phyloP scores from a whole-genome alignment of 345 rosid genomes.

The Linum trigynum region DNA sequence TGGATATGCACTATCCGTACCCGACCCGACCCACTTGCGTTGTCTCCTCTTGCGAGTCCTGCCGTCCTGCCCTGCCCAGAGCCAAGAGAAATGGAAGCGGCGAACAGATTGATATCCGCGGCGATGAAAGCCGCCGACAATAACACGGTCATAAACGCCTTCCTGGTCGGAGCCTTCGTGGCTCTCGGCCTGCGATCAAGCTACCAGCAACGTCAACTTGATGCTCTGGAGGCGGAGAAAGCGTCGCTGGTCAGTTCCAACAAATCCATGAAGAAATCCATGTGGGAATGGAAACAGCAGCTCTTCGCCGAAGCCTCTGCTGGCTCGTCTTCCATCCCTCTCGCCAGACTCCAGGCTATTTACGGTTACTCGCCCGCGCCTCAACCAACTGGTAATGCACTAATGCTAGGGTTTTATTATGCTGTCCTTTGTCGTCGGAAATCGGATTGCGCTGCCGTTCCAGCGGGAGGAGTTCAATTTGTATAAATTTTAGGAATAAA shows the following conservation, averaged over 20 bases:
- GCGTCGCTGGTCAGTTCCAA: conserved; percentile 45
- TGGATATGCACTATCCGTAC: too few species aligned
- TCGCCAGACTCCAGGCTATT: conserved; percentile 55
- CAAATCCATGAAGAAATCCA: conserved; percentile 42
- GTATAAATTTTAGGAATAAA: background rate
- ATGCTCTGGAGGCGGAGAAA: conserved; percentile 46
- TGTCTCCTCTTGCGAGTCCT: background rate
- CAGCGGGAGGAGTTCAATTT: background rate
- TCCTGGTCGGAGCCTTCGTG: conserved; percentile 39
- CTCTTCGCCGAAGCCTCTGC: conserved; percentile 69
- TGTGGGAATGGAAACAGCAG: conserved; percentile 91
- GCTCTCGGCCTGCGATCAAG: conserved; percentile 51
- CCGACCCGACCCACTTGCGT: too few species aligned
- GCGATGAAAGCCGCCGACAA: conserved; percentile 34
- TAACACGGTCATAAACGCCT: conserved; percentile 48
- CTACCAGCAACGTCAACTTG: conserved; percentile 51
- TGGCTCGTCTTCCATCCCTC: conserved; percentile 45
- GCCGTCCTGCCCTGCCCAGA: background rate
- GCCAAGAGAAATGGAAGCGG: background rate
- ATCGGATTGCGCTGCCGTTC: background rate
- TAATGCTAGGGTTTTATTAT: background rate
- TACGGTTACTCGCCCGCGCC: conserved; percentile 51
- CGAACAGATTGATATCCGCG: conserved; percentile 12
- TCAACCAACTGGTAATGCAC: conserved; percentile 33
- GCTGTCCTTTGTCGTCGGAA: background rate